Percentiles rank a stretch among this genome's conserved stretches.
Evolutionary conservation across 345 rosid species (phyloP).

Genomic region (Syzygium oleosum): DNA sequence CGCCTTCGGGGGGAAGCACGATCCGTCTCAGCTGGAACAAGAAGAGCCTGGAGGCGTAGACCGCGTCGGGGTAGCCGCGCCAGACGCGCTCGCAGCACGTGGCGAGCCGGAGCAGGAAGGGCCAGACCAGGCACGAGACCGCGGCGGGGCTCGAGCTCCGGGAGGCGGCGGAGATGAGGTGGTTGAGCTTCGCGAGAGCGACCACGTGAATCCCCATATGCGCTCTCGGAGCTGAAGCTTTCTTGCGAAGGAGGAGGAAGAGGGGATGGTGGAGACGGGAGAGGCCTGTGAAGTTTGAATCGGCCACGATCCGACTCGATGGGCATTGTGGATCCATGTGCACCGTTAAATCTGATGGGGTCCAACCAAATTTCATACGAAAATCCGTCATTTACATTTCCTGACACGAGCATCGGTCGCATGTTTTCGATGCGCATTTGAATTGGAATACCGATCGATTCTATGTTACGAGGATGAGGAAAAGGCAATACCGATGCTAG

Average conservation of each 20-base stretch:
- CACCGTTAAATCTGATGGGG: neutral
- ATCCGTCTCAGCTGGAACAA: constrained; percentile 8
- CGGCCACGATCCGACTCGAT: neutral
- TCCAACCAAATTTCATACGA: neutral
- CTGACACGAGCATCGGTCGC: neutral
- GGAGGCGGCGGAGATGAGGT: neutral
- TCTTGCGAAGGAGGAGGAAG: neutral
- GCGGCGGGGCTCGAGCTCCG: neutral
- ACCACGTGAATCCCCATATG: constrained; percentile 7
- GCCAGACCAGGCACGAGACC: constrained; percentile 1
- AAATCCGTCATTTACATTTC: neutral
- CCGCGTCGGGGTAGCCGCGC: neutral
- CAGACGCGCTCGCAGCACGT: neutral
- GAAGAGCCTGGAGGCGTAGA: constrained; percentile 5
- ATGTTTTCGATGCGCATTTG: neutral
- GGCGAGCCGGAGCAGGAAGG: constrained; percentile 15
- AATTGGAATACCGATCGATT: neutral
- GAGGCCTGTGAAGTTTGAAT: neutral
- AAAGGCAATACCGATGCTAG: neutral
- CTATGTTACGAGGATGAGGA: neutral
- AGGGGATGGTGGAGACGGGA: neutral
- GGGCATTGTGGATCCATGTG: neutral
- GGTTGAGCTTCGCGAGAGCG: constrained; percentile 8
- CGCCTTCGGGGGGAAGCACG: neutral
- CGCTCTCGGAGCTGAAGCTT: neutral